These are phyloP conservation scores for Botrytis pseudocinerea DNA, from an alignment of 2,329 filamentous ascomycete species.

Conservation along the genomic window DNA sequence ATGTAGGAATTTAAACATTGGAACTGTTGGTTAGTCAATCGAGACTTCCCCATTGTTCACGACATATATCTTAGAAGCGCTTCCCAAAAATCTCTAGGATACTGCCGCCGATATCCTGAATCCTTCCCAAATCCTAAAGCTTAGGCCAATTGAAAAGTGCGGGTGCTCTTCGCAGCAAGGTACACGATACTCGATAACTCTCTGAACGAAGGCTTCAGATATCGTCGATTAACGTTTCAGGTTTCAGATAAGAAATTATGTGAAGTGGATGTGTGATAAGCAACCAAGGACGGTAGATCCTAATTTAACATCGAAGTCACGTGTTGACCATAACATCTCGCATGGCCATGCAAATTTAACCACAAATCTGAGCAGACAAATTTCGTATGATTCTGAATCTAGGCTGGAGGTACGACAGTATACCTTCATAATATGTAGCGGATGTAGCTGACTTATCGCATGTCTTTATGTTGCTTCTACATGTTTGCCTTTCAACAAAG, in stretches of 20 bases:
- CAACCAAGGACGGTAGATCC: background rate
- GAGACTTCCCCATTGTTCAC: background rate
- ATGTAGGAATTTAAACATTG: background rate
- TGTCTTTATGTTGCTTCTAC: background rate
- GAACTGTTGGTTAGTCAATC: background rate
- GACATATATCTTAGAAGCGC: background rate
- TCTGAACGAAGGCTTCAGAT: background rate
- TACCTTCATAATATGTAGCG: background rate
- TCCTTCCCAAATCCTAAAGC: constrained; percentile 8
- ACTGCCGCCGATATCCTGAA: background rate
- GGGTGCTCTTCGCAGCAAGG: background rate
- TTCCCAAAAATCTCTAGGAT: background rate
- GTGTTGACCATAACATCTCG: background rate
- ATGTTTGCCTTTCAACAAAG: background rate
- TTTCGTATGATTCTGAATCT: background rate
- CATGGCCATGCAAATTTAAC: background rate
- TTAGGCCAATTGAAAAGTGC: background rate
- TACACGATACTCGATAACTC: background rate
- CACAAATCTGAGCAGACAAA: background rate
- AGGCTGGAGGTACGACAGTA: background rate
- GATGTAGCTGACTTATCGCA: background rate
- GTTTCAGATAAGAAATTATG: background rate
- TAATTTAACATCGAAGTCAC: background rate
- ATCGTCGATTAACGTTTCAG: background rate
- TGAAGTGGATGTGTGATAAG: background rate